phyloP scores from a whole-genome alignment of 2,329 filamentous ascomycete genomes.

The Botrytis deweyae region DNA sequence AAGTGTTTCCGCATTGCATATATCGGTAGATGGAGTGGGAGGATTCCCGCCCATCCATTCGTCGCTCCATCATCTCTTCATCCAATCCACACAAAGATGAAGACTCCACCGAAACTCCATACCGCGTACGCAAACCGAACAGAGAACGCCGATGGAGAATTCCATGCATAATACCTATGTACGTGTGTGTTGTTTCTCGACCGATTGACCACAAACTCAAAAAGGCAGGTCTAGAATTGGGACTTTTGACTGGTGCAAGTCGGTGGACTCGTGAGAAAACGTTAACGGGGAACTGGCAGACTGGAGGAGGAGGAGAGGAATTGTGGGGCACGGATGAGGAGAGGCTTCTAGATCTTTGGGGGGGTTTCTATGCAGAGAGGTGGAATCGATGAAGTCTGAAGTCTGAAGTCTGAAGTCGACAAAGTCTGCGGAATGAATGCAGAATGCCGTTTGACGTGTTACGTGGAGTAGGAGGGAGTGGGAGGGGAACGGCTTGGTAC shows the following conservation, averaged over 20 bases:
- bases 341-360: background rate
- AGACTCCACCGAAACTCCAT: background rate
- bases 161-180: background rate
- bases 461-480: background rate
- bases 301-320: background rate
- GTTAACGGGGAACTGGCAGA: background rate
- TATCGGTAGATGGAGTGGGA: background rate
- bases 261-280: background rate
- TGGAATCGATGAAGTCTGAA: background rate
- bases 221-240: background rate
- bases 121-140: background rate
- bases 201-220: background rate
- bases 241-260: background rate
- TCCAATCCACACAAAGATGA: background rate
- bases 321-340: background rate
- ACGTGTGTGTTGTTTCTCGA: background rate
- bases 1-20: background rate
- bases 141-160: background rate
- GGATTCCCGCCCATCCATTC: background rate
- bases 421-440: background rate
- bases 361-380: background rate
- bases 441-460: constrained; percentile 13
- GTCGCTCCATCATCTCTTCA: background rate
- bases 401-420: no score
- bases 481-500: background rate